Evolutionary conservation across 129 eudicot species (phyloP).

Genomic region (Tanacetum coccineum): DNA sequence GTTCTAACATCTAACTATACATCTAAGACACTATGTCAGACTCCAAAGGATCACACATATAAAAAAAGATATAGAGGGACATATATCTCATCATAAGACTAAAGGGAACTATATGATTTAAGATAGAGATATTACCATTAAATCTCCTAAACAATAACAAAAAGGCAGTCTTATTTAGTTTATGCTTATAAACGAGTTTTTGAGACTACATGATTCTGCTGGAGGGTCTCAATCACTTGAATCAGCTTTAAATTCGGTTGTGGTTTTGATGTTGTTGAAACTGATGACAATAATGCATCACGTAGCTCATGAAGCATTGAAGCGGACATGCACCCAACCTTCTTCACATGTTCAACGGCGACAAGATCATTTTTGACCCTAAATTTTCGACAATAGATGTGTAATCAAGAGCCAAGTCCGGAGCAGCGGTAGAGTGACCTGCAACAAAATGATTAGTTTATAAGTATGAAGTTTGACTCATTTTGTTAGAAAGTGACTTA

Average conservation of each 20-base stretch:
- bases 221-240: conserved; percentile 25
- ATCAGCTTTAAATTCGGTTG: conserved; percentile 36
- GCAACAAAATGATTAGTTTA: conserved; percentile 26
- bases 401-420: conserved; percentile 38
- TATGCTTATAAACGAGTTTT: no score
- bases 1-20: no score
- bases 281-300: conserved; percentile 36
- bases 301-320: conserved; percentile 40
- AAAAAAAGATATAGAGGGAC: no score
- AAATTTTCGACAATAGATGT: conserved; percentile 16
- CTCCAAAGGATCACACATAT: no score
- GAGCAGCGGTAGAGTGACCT: conserved; percentile 53
- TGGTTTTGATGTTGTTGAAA: conserved; percentile 43
- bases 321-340: conserved; percentile 38
- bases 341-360: conserved; percentile 47
- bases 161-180: background rate
- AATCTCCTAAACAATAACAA: no score
- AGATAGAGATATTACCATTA: no score
- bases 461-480: background rate
- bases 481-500: no score
- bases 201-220: conserved; percentile 3
- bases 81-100: no score
- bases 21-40: no score
- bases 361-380: conserved; percentile 38
- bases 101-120: no score